Conservation (phyloP, 2,329 filamentous ascomycete genomes). For the Byssoonygena ceratinophila region DNA sequence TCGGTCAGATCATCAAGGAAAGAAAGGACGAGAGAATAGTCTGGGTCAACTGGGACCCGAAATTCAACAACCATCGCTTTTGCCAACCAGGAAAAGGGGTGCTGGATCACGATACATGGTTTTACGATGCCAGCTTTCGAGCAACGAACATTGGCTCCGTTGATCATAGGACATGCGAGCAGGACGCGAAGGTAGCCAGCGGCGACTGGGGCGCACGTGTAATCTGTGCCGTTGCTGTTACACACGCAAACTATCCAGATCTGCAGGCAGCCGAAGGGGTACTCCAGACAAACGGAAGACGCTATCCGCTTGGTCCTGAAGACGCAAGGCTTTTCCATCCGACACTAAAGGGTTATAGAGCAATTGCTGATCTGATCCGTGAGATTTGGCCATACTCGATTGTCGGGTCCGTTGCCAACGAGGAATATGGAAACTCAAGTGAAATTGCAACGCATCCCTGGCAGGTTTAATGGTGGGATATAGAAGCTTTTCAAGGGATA, state of each 20-base stretch:
- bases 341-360: conserved; percentile 20
- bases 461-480: too few relatives aligned
- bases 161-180: conserved; percentile 10
- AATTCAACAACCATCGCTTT: conserved; percentile 23
- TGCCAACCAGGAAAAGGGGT: conserved; percentile 20
- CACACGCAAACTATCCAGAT: conserved; percentile 9
- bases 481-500: too few relatives aligned
- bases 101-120: conserved; percentile 20
- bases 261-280: not conserved
- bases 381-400: conserved; percentile 10
- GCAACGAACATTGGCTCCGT: conserved; percentile 7
- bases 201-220: conserved; percentile 13
- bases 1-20: conserved; percentile 19
- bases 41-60: conserved; percentile 21
- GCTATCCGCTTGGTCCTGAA: conserved; percentile 9
- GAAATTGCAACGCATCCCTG: too few relatives aligned
- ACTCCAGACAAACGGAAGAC: not conserved
- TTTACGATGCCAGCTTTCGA: conserved; percentile 21
- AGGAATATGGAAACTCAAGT: not conserved
- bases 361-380: conserved; percentile 19
- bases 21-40: conserved; percentile 17
- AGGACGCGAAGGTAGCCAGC: not conserved
- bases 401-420: not conserved
- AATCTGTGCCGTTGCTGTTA: conserved; percentile 12
- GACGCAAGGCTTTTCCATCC: conserved; percentile 22